These are phyloP conservation scores for Scalesia atractyloides DNA, from an alignment of 129 eudicot genomes.

Conservation along the genomic window DNA sequence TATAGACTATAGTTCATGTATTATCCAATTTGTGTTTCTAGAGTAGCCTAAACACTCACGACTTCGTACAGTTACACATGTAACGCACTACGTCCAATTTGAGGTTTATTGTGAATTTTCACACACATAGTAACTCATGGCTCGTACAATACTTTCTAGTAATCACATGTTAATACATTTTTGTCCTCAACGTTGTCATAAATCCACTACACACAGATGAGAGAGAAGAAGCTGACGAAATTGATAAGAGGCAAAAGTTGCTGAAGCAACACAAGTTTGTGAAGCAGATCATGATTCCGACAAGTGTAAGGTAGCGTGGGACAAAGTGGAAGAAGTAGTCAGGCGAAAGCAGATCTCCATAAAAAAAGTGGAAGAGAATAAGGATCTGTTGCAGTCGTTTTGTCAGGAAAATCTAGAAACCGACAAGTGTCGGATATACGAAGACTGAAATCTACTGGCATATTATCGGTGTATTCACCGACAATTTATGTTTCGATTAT, in stretches of 20 bases:
- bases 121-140: too few species aligned
- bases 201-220: constrained; percentile 50
- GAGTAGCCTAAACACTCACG: too few species aligned
- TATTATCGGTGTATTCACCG: neutral
- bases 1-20: too few species aligned
- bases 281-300: constrained; percentile 38
- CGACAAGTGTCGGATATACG: constrained; percentile 48
- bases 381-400: constrained; percentile 46
- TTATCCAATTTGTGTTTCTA: too few species aligned
- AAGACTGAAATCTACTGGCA: constrained; percentile 28
- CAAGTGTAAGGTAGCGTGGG: constrained; percentile 64
- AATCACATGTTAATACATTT: too few species aligned
- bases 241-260: constrained; percentile 41
- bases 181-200: too few species aligned
- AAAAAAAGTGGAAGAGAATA: constrained; percentile 31
- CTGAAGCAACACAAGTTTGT: constrained; percentile 46
- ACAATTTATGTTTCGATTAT: too few species aligned
- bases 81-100: too few species aligned
- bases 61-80: too few species aligned
- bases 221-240: constrained; percentile 50
- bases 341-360: constrained; percentile 53
- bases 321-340: constrained; percentile 54
- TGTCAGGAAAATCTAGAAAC: constrained; percentile 50
- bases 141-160: too few species aligned
- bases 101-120: too few species aligned